Evolutionary conservation across 768 basidiomycete species (phyloP), one percentile per base, ranked within the genome.

Genomic region (Collybia sp.): DNA sequence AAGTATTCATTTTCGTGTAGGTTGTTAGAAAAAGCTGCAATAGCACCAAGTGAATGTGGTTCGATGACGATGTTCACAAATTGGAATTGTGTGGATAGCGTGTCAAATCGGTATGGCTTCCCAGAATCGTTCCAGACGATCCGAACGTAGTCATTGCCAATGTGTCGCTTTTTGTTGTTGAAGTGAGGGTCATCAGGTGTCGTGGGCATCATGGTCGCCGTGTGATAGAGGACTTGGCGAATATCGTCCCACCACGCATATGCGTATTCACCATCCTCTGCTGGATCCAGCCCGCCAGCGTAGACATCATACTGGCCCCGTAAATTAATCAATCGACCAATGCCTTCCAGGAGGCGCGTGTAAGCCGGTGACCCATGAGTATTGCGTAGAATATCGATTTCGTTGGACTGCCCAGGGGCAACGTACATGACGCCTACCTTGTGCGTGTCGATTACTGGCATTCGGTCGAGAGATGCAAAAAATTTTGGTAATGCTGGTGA

Each of bases 201-300:
- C 44, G 83, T 87, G 3, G 96, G 96, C 95, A 98, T 98, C 73
- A 99, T 84, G 2, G 96, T 98, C 8, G 95, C 89, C 2, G 93
- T 87, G 64, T 98, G 96, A 62, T 89, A 99, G 44, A 97, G 76
- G 50, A 96, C 82, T 60, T 98, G 94, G 3, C 88, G 83, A 42
- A 97, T 93, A 58, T 97, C 93, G 62, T 98, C 93, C 91, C 94
- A 96, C 94, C 95, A 99, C 0, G 94, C 93, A 60, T 98, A 98
- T 0, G 95, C 91, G 59, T 94, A 96, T 64, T 93, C 88, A 12
- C 96, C 96, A 58, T 99, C 93, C 56, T 88, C 81, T 50, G 93
- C 89, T 6, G 91, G 82, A 58, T 93, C 86, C 18, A 98, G 75
- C 3, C 93, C 91, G 6, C 94, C 96, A 2, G 88, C 88, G 62